Base-by-base conservation (phyloP, 108 stramenopile genomes). In the Aurantiochytrium sp. region DNA sequence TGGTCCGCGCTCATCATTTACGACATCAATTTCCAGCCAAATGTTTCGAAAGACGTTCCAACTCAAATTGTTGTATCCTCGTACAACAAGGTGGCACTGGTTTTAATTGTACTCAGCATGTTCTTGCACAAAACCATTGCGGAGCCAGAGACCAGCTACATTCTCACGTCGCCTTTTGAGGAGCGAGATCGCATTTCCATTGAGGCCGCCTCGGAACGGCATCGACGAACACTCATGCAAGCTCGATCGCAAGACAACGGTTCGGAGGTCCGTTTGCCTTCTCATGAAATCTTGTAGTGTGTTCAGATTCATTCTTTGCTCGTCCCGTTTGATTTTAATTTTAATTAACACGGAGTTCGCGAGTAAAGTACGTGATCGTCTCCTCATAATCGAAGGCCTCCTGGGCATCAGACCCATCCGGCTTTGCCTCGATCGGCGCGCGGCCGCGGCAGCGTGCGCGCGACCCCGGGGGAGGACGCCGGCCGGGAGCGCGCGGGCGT, bases 161-260 rank as follows among this genome's bases (percentile, higher is more conserved):
- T 83, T 35, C 76, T 83, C 49, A 83, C 76, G 19, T 83, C 76
- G 51, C 76, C 76, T 53, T 53, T 83, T 12, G 76, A 83, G 51
- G 76, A 83, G 28, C 76, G 23, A 18, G 76, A 83, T 53, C 76
- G 76, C 4, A 47, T 53, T 10, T n/a, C 51, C 25, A 83, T 83
- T 45, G 76, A 83, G 28, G 76, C 45, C 16, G 76, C 76, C 49
- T 83, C 76, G 76, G 76, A 83, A 3, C 12, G 76, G 25, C 76
- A 83, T 23, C 76, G 76, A 6, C 45, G 51, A 55, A 53, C 28
- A 23, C 51, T 83, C 4, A n/a, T 83, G 45, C 23, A 83, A 23
- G 76, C 76, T 6, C 45, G 51, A 12, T 47, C 76, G n/a, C 76
- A 83, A 23, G 49, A 83, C 35, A 28, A 69, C 12, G 10, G 42